Base-by-base conservation (phyloP, 164 flowering plant species). In the Macadamia tetraphylla region DNA sequence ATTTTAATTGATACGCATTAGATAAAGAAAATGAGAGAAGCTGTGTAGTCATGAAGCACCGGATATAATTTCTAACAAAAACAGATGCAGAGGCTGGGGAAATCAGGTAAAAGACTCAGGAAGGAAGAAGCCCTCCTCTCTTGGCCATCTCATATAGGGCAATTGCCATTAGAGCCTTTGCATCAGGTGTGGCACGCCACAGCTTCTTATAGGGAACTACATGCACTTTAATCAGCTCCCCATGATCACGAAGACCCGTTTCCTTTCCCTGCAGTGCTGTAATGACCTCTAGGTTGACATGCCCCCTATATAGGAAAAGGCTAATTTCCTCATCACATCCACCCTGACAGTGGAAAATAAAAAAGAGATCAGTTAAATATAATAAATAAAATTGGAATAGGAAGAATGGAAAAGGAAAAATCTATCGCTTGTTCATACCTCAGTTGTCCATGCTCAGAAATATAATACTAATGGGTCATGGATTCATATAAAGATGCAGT, bases 281-380 rank as follows among this genome's bases (percentile, higher is more conserved):
- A 31, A 91, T 87, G 10, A 73, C 74, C 57, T 81, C 89, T 61
- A 75, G 79, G 35, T 74, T 79, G 14, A 85, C 96, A 30, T 42
- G 13, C 14, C 90, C 88, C 84, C 80, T 73, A 77, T 87, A 91
- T 58, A 91, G 74, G 68, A 91, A 91, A 49, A 94, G 58, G 62
- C 88, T 73, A 49, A 94, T 65, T 61, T 84, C 97, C 77, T 91
- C 98, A 74, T 94, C 98, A 43, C 97, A 89, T 8, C 98, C 98
- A 75, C 98, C 98, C 98, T 94, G 71, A 42, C 49, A 70, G 65
- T 35, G 17, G 58, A 71, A 35, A 46, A 53, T 53, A 71, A 35
- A 46, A 53, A 29, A 6, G 29, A 18, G 17, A 61, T 1, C 6
- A 46, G 51, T 4, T 46, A 46, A 46, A 9, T 11, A 46, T 11